Base-by-base conservation (phyloP, 768 basidiomycete genomes). In the Termitomyces heimii region DNA sequence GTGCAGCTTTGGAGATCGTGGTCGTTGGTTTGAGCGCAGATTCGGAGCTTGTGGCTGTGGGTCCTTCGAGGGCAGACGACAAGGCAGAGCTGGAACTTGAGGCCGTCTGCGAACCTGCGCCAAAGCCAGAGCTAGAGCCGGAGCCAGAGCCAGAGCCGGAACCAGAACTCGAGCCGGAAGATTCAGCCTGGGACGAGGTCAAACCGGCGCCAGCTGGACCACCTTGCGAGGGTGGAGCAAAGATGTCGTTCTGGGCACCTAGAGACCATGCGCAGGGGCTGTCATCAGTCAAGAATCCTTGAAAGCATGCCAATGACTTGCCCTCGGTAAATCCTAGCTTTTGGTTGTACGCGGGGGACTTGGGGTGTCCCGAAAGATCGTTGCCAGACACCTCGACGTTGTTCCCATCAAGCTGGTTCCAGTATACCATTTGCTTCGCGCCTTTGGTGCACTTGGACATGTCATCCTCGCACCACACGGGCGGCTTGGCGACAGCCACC, bases 361-460 rank as follows among this genome's bases (percentile, higher is more conserved):
- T 79, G n/a, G 58, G 65, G 1, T 64, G 53, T 20, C 78, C 79
- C 8, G 63, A 57, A 16, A 63, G 60, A 63, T 82, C 79, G 9
- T 45, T 62, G 0, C 80, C 81, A 6, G 63, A 63, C 0, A 80
- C 77, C 10, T 67, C 50, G 61, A 82, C 76, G 58, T 82, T 83
- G 65, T 81, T 75, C 3, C 80, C 77, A 3, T 73, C 70, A 0
- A 53, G 47, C 63, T 82, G 80, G 60, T 83, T 73, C 80, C 80
- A 83, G 65, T 76, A 77, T 39, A 83, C 60, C 77, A 82, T 77
- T 70, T 83, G 81, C 61, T 82, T 82, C 3, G 82, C 71, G 43
- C 81, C 82, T 60, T 74, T 69, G 22, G 69, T 68, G 60, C 82
- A 83, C 24, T 63, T 69, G 9, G 62, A 63, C 4, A 68, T 66